phyloP scores from a whole-genome alignment of 805 yeast genomes.

The Sugiyamaella chiloensis region DNA sequence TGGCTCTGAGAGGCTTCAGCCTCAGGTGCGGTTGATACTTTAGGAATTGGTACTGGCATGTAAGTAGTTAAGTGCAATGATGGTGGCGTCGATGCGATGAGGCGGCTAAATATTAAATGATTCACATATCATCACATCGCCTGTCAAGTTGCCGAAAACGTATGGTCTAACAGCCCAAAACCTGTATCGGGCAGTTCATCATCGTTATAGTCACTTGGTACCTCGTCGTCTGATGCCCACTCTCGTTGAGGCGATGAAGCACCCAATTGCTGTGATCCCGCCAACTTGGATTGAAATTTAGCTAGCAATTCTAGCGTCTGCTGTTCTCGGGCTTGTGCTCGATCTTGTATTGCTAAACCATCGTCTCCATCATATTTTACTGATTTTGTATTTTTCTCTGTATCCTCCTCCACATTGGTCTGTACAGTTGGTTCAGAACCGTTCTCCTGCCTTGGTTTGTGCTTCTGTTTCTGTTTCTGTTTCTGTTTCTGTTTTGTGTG shows the following conservation, averaged over 20 bases:
- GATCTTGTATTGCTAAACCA: no score
- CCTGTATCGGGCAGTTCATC: conserved; percentile 1
- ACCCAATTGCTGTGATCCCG: neutral
- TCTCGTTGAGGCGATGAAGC: neutral
- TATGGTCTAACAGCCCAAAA: conserved; percentile 1
- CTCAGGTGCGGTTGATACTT: neutral
- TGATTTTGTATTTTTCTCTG: neutral
- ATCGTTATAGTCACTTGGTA: neutral
- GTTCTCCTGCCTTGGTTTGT: conserved; percentile 33
- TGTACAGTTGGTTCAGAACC: conserved; percentile 19
- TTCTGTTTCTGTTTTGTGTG: conserved; percentile 26
- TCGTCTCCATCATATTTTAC: neutral
- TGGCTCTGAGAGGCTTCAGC: no score
- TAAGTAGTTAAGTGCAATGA: neutral
- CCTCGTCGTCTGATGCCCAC: conserved; percentile 2
- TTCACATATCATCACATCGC: neutral
- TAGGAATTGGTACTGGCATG: conserved; percentile 1
- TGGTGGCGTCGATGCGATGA: neutral
- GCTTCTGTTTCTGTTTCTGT: conserved; percentile 47
- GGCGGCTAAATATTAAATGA: neutral
- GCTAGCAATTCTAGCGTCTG: neutral
- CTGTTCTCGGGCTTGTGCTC: neutral
- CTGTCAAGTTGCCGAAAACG: neutral
- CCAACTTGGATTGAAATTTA: neutral
- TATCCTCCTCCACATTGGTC: neutral